Evolutionary conservation across 2,329 filamentous ascomycete species (phyloP).

Genomic region (Aspergillus sp.): DNA sequence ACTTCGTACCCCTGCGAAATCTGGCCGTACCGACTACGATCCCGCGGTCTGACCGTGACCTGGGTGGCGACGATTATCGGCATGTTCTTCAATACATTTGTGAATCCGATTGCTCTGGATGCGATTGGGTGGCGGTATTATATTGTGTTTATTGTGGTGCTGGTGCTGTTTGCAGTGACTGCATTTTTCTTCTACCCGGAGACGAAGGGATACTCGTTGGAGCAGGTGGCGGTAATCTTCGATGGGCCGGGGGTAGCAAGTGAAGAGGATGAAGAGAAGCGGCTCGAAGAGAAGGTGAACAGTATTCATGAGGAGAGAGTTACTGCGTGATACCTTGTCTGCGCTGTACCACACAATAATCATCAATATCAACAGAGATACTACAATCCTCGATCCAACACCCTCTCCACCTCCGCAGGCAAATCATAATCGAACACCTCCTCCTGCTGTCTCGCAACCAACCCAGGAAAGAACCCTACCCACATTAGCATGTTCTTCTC

Average conservation of each 20-base stretch:
- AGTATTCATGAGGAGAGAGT: neutral
- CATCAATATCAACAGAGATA: no score
- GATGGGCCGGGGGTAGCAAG: conserved; percentile 4
- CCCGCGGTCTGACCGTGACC: conserved; percentile 27
- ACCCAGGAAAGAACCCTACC: conserved; percentile 27
- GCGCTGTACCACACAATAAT: no score
- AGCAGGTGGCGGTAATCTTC: conserved; percentile 19
- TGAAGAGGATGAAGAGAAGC: neutral
- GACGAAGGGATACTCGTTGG: conserved; percentile 16
- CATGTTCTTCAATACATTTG: conserved; percentile 27
- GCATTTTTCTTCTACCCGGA: conserved; percentile 18
- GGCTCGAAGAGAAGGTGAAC: neutral
- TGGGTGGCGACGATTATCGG: conserved; percentile 17
- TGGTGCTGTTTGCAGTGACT: conserved; percentile 11
- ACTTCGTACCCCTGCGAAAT: conserved; percentile 28
- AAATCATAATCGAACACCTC: conserved; percentile 30
- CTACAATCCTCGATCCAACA: conserved; percentile 5
- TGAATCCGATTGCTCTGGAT: conserved; percentile 26
- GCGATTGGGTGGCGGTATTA: conserved; percentile 28
- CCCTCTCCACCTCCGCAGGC: conserved; percentile 23
- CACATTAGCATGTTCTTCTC: neutral
- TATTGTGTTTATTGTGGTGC: conserved; percentile 23
- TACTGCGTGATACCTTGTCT: no score
- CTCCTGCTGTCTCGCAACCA: conserved; percentile 19
- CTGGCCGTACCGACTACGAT: conserved; percentile 27